Evolutionary conservation across 192 early-diverging fungal species (phyloP), one percentile per base, ranked within the genome.

Genomic region (Coemansia aciculifera): DNA sequence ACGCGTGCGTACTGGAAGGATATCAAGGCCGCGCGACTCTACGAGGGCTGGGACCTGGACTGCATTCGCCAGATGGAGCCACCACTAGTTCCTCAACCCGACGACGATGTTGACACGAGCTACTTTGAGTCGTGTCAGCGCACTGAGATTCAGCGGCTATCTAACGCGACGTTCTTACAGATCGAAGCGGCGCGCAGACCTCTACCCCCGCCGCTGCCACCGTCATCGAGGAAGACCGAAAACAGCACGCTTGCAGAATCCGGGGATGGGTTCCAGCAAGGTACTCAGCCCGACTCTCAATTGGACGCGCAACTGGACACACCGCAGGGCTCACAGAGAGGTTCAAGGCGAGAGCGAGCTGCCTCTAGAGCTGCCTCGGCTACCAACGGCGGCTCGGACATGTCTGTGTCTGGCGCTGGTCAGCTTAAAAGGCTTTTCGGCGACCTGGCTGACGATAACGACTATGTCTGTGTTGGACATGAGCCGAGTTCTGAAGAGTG

Each of bases 71-170:
- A 91, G 66, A 89, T 89, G 71, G 84, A 87, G 36, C 90, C 95
- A 1, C 93, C 93, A 3, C 95, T 97, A 76, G 87, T 96, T 8
- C 95, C 95, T 17, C 83, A 84, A 29, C 91, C 92, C 12, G 88
- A 86, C 24, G 92, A 93, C 49, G 84, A 88, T n/a, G 85, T 86
- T 2, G 95, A 97, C 68, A 96, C 94, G 29, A 94, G 93, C 68
- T 97, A 97, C 75, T 96, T 96, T 85, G 93, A 94, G 87, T 83
- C 88, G 7, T 94, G 94, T 63, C 85, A 85, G 62, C 85, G 92
- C 32, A 89, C 90, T 8, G 94, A 96, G 68, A 89, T 95, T 32
- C 85, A 90, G 67, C 84, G 91, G 1, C 78, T 93, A 9, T 93
- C 90, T 7, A 73, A 86, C 48, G 85, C 90, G 1, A 90, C 87